Evolutionary conservation across 768 basidiomycete genomes (phyloP).

Genomic region (Termitomyces sp.): DNA sequence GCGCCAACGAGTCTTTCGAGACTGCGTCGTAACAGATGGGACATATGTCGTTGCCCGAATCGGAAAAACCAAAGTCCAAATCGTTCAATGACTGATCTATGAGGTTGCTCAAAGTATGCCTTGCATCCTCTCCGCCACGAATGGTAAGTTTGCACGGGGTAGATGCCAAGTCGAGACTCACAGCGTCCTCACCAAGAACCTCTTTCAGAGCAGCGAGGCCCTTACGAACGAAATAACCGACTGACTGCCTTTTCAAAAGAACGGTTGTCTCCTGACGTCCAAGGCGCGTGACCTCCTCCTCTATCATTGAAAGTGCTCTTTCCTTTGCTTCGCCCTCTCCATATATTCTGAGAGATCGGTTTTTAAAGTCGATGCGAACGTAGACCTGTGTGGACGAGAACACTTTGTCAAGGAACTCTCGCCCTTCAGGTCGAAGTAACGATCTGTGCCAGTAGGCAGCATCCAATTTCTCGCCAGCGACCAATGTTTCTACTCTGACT

Average conservation of each 20-base stretch:
- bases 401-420: slow-evolving; percentile 29
- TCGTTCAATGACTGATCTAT: slow-evolving; percentile 34
- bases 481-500: slow-evolving; percentile 52
- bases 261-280: slow-evolving; percentile 36
- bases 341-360: slow-evolving; percentile 37
- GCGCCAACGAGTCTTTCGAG: slow-evolving; percentile 30
- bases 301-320: slow-evolving; percentile 37
- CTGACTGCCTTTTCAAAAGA: slow-evolving; percentile 28
- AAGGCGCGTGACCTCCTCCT: slow-evolving; percentile 41
- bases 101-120: slow-evolving; percentile 37
- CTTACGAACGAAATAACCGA: slow-evolving; percentile 45
- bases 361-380: slow-evolving; percentile 41
- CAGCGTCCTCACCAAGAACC: slow-evolving; percentile 47
- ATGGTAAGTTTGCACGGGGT: slow-evolving; percentile 37
- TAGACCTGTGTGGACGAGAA: slow-evolving; percentile 31
- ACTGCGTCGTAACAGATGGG: slow-evolving; percentile 49
- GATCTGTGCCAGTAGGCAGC: slow-evolving; percentile 44
- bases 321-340: slow-evolving; percentile 34
- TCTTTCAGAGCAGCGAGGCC: slow-evolving; percentile 48
- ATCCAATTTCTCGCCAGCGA: slow-evolving; percentile 41
- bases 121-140: slow-evolving; percentile 51
- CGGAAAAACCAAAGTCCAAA: neutral
- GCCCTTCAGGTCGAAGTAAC: slow-evolving; percentile 23
- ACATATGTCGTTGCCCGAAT: slow-evolving; percentile 25
- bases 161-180: slow-evolving; percentile 35